A percentile compares a stretch with the other conserved stretches of the same genome.
Evolutionary conservation across 2,329 filamentous ascomycete species (phyloP).

Genomic region (Claviceps cyperi): DNA sequence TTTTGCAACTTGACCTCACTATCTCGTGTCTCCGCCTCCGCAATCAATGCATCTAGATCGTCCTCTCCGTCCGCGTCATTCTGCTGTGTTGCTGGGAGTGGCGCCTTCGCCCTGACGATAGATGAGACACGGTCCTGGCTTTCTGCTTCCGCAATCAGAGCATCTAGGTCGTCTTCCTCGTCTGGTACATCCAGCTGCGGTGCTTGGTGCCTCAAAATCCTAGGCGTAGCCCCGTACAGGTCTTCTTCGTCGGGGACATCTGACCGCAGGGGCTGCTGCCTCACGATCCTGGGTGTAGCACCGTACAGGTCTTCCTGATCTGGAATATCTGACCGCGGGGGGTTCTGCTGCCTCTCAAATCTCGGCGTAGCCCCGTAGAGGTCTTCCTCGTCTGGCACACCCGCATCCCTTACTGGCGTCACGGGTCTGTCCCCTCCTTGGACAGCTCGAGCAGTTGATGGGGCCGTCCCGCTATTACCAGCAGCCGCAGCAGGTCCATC

Average conservation of each 20-base stretch:
- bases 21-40: constrained; percentile 26
- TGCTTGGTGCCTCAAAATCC: too few species aligned
- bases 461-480: constrained; percentile 15
- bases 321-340: constrained; percentile 12
- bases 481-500: constrained; percentile 8
- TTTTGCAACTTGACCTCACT: background rate
- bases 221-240: too few species aligned
- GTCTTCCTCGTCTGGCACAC: constrained; percentile 29
- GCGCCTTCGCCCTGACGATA: background rate
- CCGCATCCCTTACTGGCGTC: constrained; percentile 11
- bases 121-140: constrained; percentile 6
- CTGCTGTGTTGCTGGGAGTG: background rate
- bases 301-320: constrained; percentile 34
- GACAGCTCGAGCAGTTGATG: constrained; percentile 1
- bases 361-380: constrained; percentile 40
- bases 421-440: constrained; percentile 10
- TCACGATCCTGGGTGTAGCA: constrained; percentile 29
- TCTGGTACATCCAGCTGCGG: background rate
- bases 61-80: constrained; percentile 17
- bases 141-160: constrained; percentile 36
- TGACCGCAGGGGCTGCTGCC: constrained; percentile 13
- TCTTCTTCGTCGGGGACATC: too few species aligned
- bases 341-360: constrained; percentile 3
- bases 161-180: constrained; percentile 33
- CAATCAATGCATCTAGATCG: constrained; percentile 38